phyloP scores from a whole-genome alignment of 164 flowering plant species.

The Annona cherimola region DNA sequence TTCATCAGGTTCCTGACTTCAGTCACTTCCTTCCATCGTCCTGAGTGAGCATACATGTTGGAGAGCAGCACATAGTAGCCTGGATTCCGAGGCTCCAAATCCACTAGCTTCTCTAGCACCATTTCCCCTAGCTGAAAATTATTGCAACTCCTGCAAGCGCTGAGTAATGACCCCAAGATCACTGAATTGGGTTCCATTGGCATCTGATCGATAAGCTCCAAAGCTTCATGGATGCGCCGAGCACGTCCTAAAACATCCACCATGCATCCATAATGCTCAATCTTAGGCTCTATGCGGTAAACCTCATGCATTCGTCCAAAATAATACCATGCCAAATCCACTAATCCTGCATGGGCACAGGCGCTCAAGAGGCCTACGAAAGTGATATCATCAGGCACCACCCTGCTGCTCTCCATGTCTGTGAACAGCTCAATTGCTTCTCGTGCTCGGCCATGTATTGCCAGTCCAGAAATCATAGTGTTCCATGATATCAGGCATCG shows the following conservation, averaged over 20 bases:
- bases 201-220: conserved; percentile 3
- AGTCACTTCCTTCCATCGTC: conserved; percentile 22
- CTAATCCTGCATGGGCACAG: conserved; percentile 21
- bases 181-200: conserved; percentile 11
- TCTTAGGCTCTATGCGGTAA: conserved; percentile 10
- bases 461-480: conserved; percentile 24
- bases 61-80: conserved; percentile 29
- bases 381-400: conserved; percentile 24
- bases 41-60: conserved; percentile 24
- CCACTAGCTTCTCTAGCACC: conserved; percentile 20
- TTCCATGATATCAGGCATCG: conserved; percentile 24
- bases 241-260: conserved; percentile 10
- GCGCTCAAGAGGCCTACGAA: conserved; percentile 23
- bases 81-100: conserved; percentile 20
- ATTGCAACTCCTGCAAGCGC: conserved; percentile 14
- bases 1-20: conserved; percentile 23
- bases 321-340: conserved; percentile 17
- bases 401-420: conserved; percentile 17
- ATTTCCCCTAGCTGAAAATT: conserved; percentile 20
- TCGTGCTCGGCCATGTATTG: conserved; percentile 21
- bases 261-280: conserved; percentile 14
- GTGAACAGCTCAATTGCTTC: conserved; percentile 18
- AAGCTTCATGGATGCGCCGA: background rate
- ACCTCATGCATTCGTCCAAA: conserved; percentile 12
- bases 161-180: conserved; percentile 10